Evolutionary conservation across 2,329 filamentous ascomycete genomes (phyloP), one percentile per base, ranked within the genome.

Genomic region (Sporothrix schenckii): DNA sequence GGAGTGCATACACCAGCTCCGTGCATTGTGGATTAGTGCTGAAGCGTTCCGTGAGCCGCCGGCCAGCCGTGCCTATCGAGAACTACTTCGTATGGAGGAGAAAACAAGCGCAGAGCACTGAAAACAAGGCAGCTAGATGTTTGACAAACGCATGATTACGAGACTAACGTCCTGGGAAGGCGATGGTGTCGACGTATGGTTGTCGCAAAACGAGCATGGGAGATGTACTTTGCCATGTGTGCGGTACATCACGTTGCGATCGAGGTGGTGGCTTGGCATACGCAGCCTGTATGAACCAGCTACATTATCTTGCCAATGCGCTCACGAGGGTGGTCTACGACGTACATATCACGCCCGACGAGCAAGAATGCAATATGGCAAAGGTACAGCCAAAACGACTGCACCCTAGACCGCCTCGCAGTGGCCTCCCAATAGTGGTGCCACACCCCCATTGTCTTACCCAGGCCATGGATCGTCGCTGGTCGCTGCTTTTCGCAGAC

Each of bases 1-100:
- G 69, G 70, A 71, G 70, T 66, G 70, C 70, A 71, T 61, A 69
- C 66, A 53, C 66, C 70, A 71, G 49, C 66, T 71, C 70, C 70
- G 70, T 69, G 61, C 67, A 60, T 68, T 52, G 52, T 30, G 66
- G 66, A 5, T 52, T 69, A 69, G 66, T 49, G 39, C 66, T 60
- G 66, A 61, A 56, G 66, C 54, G 66, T 69, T 61, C 66, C 66
- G 66, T 61, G 54, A 60, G 66, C 53, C 66, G 66, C 66, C 66
- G 68, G 54, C 56, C 30, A 34, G 54, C 67, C 34, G 24, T 34
- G 19, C 56, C 54, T 69, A 54, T 61, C 68, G 50, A 61, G 54
- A 13, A 47, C 27, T 30, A 24, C 24, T 24, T 24, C 24, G 24
- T 24, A 30, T 30, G 27, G 27, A 30, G 27, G 30, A 14, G 13